These are phyloP conservation scores for Syzygium jambos DNA, from an alignment of 345 rosid species.

Conservation along the genomic window DNA sequence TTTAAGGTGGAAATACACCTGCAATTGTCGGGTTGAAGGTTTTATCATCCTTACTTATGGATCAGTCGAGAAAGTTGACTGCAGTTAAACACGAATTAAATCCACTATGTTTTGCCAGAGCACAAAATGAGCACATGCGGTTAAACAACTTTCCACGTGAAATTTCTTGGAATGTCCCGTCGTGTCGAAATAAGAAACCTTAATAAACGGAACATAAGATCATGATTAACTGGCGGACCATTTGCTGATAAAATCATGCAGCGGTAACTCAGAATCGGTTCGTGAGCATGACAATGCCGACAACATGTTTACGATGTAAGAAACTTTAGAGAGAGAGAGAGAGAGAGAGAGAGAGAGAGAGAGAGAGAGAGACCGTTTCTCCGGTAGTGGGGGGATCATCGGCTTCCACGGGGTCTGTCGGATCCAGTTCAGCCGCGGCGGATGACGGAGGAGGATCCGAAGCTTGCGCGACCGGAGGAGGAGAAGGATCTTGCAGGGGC, in stretches of 20 bases:
- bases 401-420: neutral
- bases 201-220: neutral
- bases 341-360: neutral
- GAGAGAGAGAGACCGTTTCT: neutral
- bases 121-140: no score
- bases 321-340: neutral
- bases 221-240: neutral
- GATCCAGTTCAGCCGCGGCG: neutral
- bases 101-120: neutral
- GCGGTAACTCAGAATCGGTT: neutral
- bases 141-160: no score
- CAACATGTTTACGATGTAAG: neutral
- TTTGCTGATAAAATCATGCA: neutral
- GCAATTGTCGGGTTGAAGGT: neutral
- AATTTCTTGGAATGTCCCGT: no score
- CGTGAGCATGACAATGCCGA: neutral
- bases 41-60: neutral
- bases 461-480: neutral
- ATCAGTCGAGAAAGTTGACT: neutral
- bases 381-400: neutral
- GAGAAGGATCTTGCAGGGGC: neutral
- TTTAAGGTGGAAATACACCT: neutral
- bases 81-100: neutral
- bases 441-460: neutral
- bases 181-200: no score